These are phyloP conservation scores for Acaromyces ingoldii DNA, from an alignment of 1,284 basidiomycete genomes.

Conservation along the genomic window DNA sequence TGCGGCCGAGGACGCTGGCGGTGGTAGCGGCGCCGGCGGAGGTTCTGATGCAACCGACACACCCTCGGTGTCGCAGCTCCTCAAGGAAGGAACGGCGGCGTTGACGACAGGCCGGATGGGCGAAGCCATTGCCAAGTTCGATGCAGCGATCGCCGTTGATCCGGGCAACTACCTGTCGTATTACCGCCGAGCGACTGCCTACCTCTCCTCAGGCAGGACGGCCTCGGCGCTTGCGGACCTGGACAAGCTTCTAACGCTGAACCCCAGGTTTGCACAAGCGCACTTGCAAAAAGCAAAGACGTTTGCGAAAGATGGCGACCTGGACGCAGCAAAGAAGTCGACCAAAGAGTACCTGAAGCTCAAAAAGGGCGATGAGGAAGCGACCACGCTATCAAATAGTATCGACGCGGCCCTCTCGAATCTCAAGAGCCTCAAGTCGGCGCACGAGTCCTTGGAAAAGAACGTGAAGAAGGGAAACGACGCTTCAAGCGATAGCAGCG, in stretches of 20 bases:
- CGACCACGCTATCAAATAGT: background rate
- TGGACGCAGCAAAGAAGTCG: slow-evolving; percentile 22
- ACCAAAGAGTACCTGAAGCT: slow-evolving; percentile 6
- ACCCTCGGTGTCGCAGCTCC: no score
- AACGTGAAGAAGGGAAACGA: slow-evolving; percentile 10
- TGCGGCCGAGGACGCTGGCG: no score
- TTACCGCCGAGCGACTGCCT: slow-evolving; percentile 47
- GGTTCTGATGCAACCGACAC: no score
- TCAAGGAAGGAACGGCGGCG: slow-evolving; percentile 11
- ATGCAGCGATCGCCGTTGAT: slow-evolving; percentile 8
- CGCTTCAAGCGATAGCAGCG: background rate
- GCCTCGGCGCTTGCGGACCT: slow-evolving; percentile 40
- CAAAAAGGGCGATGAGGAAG: slow-evolving; percentile 20
- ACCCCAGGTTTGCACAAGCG: slow-evolving; percentile 45
- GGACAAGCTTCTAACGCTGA: slow-evolving; percentile 30
- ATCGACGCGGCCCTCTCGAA: slow-evolving; percentile 3
- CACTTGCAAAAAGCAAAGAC: slow-evolving; percentile 43
- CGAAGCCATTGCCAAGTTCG: slow-evolving; percentile 9
- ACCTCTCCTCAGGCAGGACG: slow-evolving; percentile 45
- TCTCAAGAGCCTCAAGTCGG: slow-evolving; percentile 3
- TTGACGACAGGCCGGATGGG: slow-evolving; percentile 6
- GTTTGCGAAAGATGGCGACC: slow-evolving; percentile 41
- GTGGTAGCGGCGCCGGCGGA: no score
- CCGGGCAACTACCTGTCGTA: slow-evolving; percentile 33
- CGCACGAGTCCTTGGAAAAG: slow-evolving; percentile 1